These are phyloP conservation scores for Tricholoma furcatifolium DNA, from an alignment of 768 basidiomycete genomes.

Conservation along the genomic window DNA sequence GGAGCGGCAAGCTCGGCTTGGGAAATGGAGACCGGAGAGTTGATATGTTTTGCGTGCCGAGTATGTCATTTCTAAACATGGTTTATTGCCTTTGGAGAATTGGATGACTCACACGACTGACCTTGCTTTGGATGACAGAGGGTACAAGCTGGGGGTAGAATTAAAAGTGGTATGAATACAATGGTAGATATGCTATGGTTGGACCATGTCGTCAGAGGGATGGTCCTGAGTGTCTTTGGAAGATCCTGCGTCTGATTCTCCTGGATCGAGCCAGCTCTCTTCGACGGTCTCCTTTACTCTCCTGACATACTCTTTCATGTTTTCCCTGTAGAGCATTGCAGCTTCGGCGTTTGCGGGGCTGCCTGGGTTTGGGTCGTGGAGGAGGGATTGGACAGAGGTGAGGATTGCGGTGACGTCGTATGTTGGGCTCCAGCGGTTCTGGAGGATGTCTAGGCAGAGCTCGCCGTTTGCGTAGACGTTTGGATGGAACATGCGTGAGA, in stretches of 20 bases:
- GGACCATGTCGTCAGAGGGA: too few species aligned
- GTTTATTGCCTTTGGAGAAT: too few species aligned
- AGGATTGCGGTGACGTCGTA: slow-evolving; percentile 99
- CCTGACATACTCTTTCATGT: slow-evolving; percentile 97
- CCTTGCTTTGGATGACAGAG: too few species aligned
- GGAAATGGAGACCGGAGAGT: too few species aligned
- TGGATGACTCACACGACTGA: too few species aligned
- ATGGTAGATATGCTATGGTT: too few species aligned
- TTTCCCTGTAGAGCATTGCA: slow-evolving; percentile 93
- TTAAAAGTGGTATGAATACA: too few species aligned
- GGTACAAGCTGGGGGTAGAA: too few species aligned
- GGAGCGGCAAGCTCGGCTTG: too few species aligned
- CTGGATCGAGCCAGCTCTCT: slow-evolving; percentile 92
- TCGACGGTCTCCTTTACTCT: slow-evolving; percentile 92
- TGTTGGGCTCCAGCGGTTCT: slow-evolving; percentile 98
- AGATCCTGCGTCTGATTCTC: slow-evolving; percentile 43
- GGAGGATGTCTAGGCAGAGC: slow-evolving; percentile 96
- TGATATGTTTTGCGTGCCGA: too few species aligned
- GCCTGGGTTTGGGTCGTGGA: slow-evolving; percentile 98
- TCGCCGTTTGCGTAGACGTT: slow-evolving; percentile 99
- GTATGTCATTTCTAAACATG: too few species aligned
- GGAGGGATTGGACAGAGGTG: slow-evolving; percentile 91
- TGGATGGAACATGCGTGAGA: slow-evolving; percentile 98
- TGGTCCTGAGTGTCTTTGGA: too few species aligned
- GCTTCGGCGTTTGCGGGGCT: slow-evolving; percentile 99